A percentile compares a stretch with the other conserved stretches of the same genome.
Conservation (phyloP, 176 grass and related monocot species). For the Raddia distichophylla region DNA sequence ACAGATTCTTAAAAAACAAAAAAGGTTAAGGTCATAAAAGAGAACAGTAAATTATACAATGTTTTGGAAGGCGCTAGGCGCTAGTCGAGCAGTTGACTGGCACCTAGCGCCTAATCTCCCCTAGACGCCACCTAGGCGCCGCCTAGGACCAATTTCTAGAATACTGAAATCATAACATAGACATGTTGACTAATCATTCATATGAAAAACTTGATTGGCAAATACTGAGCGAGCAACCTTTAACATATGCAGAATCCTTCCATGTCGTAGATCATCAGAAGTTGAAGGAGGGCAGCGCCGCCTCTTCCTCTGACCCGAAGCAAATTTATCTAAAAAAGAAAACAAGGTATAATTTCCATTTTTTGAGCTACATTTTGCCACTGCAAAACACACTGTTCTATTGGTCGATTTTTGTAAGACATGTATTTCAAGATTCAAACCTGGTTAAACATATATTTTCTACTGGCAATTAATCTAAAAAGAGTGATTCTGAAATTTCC, state of each 20-base stretch:
- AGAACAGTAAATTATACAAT: slow-evolving; percentile 3
- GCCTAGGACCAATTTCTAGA: too few relatives aligned
- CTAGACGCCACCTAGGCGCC: too few relatives aligned
- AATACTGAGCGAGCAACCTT: slow-evolving; percentile 54
- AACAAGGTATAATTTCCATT: slow-evolving; percentile 23
- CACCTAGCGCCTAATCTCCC: too few relatives aligned
- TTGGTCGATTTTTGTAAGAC: background rate
- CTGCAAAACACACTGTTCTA: slow-evolving; percentile 21
- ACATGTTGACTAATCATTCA: slow-evolving; percentile 31
- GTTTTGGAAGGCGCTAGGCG: too few relatives aligned
- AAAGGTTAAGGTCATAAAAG: background rate
- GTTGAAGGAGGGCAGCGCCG: slow-evolving; percentile 50
- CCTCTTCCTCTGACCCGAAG: slow-evolving; percentile 49
- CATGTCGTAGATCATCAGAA: slow-evolving; percentile 61
- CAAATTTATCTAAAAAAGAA: slow-evolving; percentile 40
- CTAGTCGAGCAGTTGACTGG: too few relatives aligned
- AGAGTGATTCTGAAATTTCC: too few relatives aligned
- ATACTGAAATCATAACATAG: slow-evolving; percentile 3
- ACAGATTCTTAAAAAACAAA: background rate
- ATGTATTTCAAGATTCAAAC: background rate
- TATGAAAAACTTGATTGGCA: slow-evolving; percentile 15
- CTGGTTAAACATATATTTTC: background rate
- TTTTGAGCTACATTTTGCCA: slow-evolving; percentile 34
- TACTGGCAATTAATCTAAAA: background rate
- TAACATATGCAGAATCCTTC: slow-evolving; percentile 81